Evolutionary conservation across 83 land plant species (phyloP).

Genomic region (Picea mariana): DNA sequence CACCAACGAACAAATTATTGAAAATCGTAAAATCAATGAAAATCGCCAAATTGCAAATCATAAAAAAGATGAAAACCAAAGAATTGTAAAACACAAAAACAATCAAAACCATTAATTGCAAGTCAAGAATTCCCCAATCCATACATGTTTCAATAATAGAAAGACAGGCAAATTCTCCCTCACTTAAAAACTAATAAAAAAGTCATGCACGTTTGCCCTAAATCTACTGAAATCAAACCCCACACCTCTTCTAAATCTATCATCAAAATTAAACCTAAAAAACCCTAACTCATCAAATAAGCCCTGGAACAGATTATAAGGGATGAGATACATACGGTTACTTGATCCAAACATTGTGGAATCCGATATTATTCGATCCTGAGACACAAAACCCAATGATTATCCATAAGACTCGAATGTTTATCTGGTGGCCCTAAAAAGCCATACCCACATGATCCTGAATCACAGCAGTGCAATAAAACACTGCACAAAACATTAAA

Average conservation of each 20-base stretch:
- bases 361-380: background rate
- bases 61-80: background rate
- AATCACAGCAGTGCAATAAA: too few species aligned
- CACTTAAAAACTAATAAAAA: background rate
- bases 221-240: background rate
- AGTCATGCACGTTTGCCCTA: background rate
- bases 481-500: too few species aligned
- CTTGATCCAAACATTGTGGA: slow-evolving; percentile 4
- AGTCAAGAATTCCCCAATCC: background rate
- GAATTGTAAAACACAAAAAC: background rate
- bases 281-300: background rate
- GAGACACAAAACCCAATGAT: too few species aligned
- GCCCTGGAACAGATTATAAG: background rate
- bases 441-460: too few species aligned
- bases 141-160: background rate
- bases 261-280: too few species aligned
- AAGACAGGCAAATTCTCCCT: background rate
- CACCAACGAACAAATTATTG: background rate
- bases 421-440: too few species aligned
- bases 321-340: background rate
- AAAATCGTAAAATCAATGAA: background rate
- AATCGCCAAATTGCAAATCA: background rate
- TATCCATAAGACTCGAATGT: too few species aligned
- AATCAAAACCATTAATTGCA: background rate
- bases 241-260: too few species aligned